These are phyloP conservation scores for Monilinia fructigena DNA, from an alignment of 2,329 filamentous ascomycete genomes.

Conservation along the genomic window DNA sequence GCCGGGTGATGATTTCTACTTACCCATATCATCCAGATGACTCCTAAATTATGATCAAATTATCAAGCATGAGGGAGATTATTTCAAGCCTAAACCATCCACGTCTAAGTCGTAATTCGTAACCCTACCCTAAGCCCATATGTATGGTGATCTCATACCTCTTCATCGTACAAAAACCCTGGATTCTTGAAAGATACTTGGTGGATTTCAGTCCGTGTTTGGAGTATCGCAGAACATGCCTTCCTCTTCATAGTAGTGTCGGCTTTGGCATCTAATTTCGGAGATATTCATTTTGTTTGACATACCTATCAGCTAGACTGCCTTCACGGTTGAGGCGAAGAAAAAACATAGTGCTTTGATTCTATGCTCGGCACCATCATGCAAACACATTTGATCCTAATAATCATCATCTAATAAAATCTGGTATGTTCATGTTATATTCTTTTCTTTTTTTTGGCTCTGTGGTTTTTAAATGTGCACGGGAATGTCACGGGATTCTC, in stretches of 20 bases:
- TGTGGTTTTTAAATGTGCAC: slow-evolving; percentile 2
- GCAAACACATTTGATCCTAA: not conserved
- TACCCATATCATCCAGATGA: not conserved
- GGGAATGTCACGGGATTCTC: slow-evolving; percentile 14
- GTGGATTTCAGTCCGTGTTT: not conserved
- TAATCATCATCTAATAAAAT: not conserved
- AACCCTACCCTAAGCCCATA: slow-evolving; percentile 1
- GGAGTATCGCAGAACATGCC: not conserved
- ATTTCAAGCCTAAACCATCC: not conserved
- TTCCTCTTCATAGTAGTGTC: not conserved
- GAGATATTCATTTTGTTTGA: not conserved
- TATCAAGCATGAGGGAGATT: not conserved
- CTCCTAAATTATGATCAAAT: slow-evolving; percentile 2
- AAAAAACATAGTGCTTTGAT: not conserved
- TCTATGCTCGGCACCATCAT: not conserved
- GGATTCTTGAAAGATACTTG: not conserved
- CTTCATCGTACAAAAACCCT: not conserved
- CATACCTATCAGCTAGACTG: not conserved
- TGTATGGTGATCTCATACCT: slow-evolving; percentile 16
- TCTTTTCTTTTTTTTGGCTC: not conserved
- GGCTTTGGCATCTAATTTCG: not conserved
- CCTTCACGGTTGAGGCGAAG: slow-evolving; percentile 1
- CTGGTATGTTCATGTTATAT: not conserved
- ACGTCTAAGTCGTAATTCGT: not conserved
- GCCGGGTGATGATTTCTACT: slow-evolving; percentile 2